Evolutionary conservation across 2,329 filamentous ascomycete genomes (phyloP), one percentile per base, ranked within the genome.

Genomic region (Fusarium sp.): DNA sequence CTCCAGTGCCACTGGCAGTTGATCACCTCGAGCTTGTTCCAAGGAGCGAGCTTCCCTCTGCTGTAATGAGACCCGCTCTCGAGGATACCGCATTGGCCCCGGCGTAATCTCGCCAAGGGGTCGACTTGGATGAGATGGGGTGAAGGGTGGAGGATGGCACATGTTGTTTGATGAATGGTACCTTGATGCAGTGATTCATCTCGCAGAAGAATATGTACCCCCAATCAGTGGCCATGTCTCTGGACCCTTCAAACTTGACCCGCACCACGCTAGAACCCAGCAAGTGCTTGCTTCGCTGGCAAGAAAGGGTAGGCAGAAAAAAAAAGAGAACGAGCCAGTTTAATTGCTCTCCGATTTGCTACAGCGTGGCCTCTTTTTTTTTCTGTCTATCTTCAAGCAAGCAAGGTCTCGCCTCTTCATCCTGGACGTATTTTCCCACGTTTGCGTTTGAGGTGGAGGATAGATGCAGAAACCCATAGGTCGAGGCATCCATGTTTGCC

Each of bases 51-150:
- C 33, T 31, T n/a, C 22, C 22, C 25, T 36, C 62, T 70, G 60
- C 64, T 78, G 74, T 76, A 74, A 75, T 78, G 70, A 78, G 77
- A 77, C 77, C 77, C 77, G 77, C 75, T 71, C 70, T 69, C 54
- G 42, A 75, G 62, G 59, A 58, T 69, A 75, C 69, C 71, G 75
- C 75, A 78, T 74, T 76, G 75, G 65, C 66, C 71, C 74, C 75
- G 72, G 75, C 70, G 75, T 78, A 78, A 78, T 78, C 71, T 78
- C 77, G 71, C 63, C 75, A 78, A 70, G 71, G 71, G 68, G 64
- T 65, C 62, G 50, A 56, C 67, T 52, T 70, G 42, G 52, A 68
- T 60, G 20, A 65, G 69, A 62, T 68, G 50, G 38, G 64, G 40
- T 60, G 58, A 57, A 42, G 58, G 52, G 65, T 65, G 57, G 69